A percentile compares a stretch with the other conserved stretches of the same genome.
Evolutionary conservation across 306 rosid species (phyloP).

Genomic region (Quercus suber): DNA sequence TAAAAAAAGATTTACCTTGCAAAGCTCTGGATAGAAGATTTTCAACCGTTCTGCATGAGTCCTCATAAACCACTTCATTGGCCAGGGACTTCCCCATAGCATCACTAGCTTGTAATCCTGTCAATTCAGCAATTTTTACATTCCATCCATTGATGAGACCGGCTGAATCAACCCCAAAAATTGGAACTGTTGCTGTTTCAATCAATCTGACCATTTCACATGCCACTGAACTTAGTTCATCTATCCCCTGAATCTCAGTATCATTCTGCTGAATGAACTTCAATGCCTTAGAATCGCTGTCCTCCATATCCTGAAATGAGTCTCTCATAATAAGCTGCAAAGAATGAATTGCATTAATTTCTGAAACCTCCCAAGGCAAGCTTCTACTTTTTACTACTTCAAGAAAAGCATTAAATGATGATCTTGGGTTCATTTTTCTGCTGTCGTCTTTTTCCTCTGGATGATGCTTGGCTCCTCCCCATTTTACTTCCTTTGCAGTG

Average conservation of each 20-base stretch:
- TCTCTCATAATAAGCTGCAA: conserved; percentile 73
- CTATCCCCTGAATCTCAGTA: conserved; percentile 26
- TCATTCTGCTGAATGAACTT: conserved; percentile 22
- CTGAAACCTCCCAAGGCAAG: conserved; percentile 75
- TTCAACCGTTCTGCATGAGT: conserved; percentile 44
- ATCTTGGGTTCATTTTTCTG: conserved; percentile 70
- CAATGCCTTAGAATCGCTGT: conserved; percentile 32
- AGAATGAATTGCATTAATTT: conserved; percentile 80
- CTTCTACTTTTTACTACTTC: conserved; percentile 71
- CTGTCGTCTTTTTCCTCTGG: conserved; percentile 69
- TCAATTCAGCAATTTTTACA: conserved; percentile 63
- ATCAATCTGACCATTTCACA: conserved; percentile 85
- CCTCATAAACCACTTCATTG: conserved; percentile 55
- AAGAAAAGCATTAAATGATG: conserved; percentile 74
- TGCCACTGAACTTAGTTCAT: conserved; percentile 70
- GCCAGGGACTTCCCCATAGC: conserved; percentile 74
- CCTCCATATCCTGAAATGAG: conserved; percentile 42
- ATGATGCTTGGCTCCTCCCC: conserved; percentile 93
- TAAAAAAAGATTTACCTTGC: conserved; percentile 50
- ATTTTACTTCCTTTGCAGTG: conserved; percentile 61
- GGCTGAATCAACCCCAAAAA: conserved; percentile 66
- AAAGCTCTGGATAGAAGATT: conserved; percentile 47
- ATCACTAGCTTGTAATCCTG: conserved; percentile 44
- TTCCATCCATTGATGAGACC: conserved; percentile 88
- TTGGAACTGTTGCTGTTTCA: conserved; percentile 81